Percentiles rank a stretch among this genome's conserved stretches.
Evolutionary conservation across 768 basidiomycete genomes (phyloP).

Genomic region (Imleria badia): DNA sequence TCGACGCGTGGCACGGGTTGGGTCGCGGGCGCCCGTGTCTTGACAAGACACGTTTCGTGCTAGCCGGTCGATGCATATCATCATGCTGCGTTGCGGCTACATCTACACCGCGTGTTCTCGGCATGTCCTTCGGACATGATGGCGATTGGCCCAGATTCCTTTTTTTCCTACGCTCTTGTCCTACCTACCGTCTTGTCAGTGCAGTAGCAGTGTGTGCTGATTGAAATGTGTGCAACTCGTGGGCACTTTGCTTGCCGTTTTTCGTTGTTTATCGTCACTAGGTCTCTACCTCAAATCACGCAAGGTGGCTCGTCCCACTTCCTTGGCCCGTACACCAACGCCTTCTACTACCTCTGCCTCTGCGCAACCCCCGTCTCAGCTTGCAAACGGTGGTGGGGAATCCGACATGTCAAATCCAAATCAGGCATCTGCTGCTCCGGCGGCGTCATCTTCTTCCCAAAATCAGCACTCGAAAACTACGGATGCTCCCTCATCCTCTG

Average conservation of each 20-base stretch:
- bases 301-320: slow-evolving; percentile 69
- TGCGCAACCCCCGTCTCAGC: slow-evolving; percentile 30
- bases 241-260: slow-evolving; percentile 33
- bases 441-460: slow-evolving; percentile 25
- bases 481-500: slow-evolving; percentile 27
- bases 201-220: slow-evolving; percentile 37
- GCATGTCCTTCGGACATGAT: slow-evolving; percentile 36
- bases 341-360: slow-evolving; percentile 34
- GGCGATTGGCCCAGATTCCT: slow-evolving; percentile 35
- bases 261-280: slow-evolving; percentile 40
- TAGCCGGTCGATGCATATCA: slow-evolving; percentile 35
- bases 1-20: slow-evolving; percentile 30
- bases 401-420: slow-evolving; percentile 38
- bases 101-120: slow-evolving; percentile 34
- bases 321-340: slow-evolving; percentile 45
- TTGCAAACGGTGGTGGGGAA: slow-evolving; percentile 35
- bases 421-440: slow-evolving; percentile 35
- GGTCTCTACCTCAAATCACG: slow-evolving; percentile 86
- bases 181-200: slow-evolving; percentile 35
- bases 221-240: slow-evolving; percentile 42
- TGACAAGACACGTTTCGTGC: slow-evolving; percentile 24
- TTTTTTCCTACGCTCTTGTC: slow-evolving; percentile 33
- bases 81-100: slow-evolving; percentile 33
- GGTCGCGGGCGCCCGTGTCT: slow-evolving; percentile 34
- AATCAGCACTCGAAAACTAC: slow-evolving; percentile 34